Percentiles rank a stretch among this genome's conserved stretches.
Evolutionary conservation across 106 monocot genomes (phyloP).

Genomic region (Dendrobium catenatum): DNA sequence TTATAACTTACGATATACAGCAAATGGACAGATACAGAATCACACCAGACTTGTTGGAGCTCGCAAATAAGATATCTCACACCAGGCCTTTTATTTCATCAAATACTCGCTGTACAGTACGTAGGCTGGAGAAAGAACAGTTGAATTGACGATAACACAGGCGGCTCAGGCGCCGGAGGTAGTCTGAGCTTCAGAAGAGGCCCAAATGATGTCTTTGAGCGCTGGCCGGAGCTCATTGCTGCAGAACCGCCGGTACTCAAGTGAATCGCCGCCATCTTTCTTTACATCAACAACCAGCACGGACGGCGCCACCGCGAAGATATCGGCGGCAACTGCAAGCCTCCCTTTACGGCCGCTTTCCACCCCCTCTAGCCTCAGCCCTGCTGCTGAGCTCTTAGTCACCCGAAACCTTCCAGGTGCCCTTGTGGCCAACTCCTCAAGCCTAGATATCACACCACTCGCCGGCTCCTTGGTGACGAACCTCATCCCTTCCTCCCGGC

Average conservation of each 20-base stretch:
- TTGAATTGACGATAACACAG: too few relatives aligned
- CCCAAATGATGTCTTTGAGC: slow-evolving; percentile 54
- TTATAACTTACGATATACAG: too few relatives aligned
- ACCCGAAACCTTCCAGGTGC: slow-evolving; percentile 9
- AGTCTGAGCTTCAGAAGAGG: slow-evolving; percentile 13
- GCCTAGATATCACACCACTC: slow-evolving; percentile 35
- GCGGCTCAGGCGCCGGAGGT: not conserved
- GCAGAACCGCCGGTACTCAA: slow-evolving; percentile 57
- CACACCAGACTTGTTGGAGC: too few relatives aligned
- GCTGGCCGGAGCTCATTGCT: slow-evolving; percentile 60
- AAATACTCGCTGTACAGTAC: too few relatives aligned
- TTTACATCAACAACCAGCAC: slow-evolving; percentile 44
- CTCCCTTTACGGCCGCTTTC: slow-evolving; percentile 21
- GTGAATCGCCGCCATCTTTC: slow-evolving; percentile 36
- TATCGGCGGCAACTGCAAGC: slow-evolving; percentile 29
- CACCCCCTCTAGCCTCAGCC: slow-evolving; percentile 35
- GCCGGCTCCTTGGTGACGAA: slow-evolving; percentile 42
- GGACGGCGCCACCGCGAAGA: slow-evolving; percentile 34
- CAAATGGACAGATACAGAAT: too few relatives aligned
- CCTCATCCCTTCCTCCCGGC: slow-evolving; percentile 26
- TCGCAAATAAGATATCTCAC: too few relatives aligned
- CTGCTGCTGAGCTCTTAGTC: slow-evolving; percentile 18
- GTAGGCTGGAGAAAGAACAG: too few relatives aligned
- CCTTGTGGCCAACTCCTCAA: slow-evolving; percentile 29
- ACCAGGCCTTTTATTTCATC: too few relatives aligned